Evolutionary conservation across 768 basidiomycete species (phyloP).

Genomic region (Guyanaporus albipodus): DNA sequence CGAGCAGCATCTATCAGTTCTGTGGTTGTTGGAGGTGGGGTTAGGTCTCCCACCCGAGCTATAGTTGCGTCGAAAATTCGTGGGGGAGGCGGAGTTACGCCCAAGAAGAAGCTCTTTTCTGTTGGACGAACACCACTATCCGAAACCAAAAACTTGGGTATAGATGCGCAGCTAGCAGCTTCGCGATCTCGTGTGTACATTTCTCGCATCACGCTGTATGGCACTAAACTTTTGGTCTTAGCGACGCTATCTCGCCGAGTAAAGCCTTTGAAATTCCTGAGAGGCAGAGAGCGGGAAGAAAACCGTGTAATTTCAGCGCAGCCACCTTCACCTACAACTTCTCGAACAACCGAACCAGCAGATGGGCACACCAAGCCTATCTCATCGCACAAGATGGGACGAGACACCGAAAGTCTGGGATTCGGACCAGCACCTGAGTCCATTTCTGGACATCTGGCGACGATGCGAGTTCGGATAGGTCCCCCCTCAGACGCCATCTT

Average conservation of each 20-base stretch:
- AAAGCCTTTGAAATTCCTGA: conserved; percentile 14
- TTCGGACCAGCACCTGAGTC: conserved; percentile 24
- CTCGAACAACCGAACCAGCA: neutral
- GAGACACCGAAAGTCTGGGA: conserved; percentile 8
- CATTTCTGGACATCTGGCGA: conserved; percentile 27
- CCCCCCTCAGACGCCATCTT: neutral
- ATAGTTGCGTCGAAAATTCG: conserved; percentile 18
- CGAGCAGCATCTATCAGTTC: conserved; percentile 10
- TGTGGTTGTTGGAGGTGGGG: neutral
- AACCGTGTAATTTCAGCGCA: neutral
- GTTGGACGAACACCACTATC: conserved; percentile 21
- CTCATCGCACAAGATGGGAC: conserved; percentile 7
- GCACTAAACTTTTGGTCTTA: conserved; percentile 4
- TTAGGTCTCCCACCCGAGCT: conserved; percentile 22
- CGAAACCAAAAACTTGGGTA: conserved; percentile 19
- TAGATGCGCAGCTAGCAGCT: conserved; percentile 6
- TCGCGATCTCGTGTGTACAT: conserved; percentile 21
- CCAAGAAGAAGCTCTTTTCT: conserved; percentile 24
- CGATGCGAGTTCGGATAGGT: conserved; percentile 19
- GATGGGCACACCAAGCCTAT: conserved; percentile 12
- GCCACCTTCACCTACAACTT: conserved; percentile 5
- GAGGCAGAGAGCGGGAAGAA: conserved; percentile 7
- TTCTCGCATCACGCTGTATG: neutral
- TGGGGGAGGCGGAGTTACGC: conserved; percentile 18
- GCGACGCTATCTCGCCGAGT: conserved; percentile 10